Evolutionary conservation across 2,329 filamentous ascomycete genomes (phyloP).

Genomic region (Byssoonygena ceratinophila): DNA sequence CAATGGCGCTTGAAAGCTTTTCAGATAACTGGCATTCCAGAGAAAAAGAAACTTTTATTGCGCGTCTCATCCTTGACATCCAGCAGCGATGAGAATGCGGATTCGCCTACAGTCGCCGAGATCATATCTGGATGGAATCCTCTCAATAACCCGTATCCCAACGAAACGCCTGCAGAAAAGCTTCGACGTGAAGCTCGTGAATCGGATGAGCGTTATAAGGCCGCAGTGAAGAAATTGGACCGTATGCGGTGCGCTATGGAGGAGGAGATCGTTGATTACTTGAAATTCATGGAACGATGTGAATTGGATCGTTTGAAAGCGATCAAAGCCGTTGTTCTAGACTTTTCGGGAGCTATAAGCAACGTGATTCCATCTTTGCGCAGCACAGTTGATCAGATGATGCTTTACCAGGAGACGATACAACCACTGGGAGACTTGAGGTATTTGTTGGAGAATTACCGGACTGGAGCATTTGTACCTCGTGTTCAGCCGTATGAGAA

Average conservation of each 20-base stretch:
- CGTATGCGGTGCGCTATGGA: conserved; percentile 88
- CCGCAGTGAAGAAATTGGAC: conserved; percentile 73
- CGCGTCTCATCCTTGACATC: conserved; percentile 64
- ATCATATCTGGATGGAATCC: conserved; percentile 90
- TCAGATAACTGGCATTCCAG: conserved; percentile 72
- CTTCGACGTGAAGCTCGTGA: conserved; percentile 81
- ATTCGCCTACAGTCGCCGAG: conserved; percentile 78
- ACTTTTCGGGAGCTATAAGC: conserved; percentile 93
- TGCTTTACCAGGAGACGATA: conserved; percentile 98
- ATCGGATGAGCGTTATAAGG: conserved; percentile 88
- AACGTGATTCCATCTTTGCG: conserved; percentile 96
- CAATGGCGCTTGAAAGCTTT: conserved; percentile 94
- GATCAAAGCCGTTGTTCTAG: conserved; percentile 93
- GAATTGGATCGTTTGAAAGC: conserved; percentile 93
- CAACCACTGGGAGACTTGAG: conserved; percentile 81
- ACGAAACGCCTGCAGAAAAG: conserved; percentile 79
- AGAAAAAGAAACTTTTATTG: conserved; percentile 65
- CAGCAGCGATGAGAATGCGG: conserved; percentile 46
- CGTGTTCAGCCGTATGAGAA: conserved; percentile 93
- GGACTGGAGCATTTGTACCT: conserved; percentile 83
- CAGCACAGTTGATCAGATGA: conserved; percentile 95
- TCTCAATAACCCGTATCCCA: conserved; percentile 78
- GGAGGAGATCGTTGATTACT: conserved; percentile 81
- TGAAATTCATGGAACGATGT: conserved; percentile 94
- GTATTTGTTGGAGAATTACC: conserved; percentile 93